phyloP scores from a whole-genome alignment of 225 moss, liverwort and hornwort genomes.

The Thuidium tamariscinum region DNA sequence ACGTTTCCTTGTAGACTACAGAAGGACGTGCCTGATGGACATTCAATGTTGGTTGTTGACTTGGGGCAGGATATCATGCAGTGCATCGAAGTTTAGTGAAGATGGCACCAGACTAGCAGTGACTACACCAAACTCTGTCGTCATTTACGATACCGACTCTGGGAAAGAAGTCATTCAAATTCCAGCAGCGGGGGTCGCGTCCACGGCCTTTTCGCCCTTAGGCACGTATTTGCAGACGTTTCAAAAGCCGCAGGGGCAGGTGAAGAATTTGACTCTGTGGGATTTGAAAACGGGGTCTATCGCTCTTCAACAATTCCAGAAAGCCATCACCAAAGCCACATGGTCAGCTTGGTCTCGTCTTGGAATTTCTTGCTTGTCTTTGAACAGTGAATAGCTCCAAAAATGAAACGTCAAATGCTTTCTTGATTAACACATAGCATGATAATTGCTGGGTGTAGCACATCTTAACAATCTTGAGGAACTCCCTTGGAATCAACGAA shows the following conservation, averaged over 20 bases:
- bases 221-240: conserved; percentile 95
- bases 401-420: background rate
- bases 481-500: background rate
- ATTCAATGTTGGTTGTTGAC: background rate
- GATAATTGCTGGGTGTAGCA: background rate
- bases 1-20: background rate
- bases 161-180: conserved; percentile 53
- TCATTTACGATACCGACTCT: conserved; percentile 52
- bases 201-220: conserved; percentile 56
- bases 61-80: conserved; percentile 59
- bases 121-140: conserved; percentile 47
- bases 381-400: background rate
- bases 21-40: background rate
- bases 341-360: conserved; percentile 43
- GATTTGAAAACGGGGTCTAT: conserved; percentile 43
- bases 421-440: background rate
- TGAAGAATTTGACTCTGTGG: conserved; percentile 81
- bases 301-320: conserved; percentile 71
- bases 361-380: background rate
- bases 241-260: conserved; percentile 74
- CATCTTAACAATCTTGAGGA: background rate
- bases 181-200: conserved; percentile 53
- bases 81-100: conserved; percentile 66
- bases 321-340: conserved; percentile 49
- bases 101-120: conserved; percentile 68